Evolutionary conservation across 441 rosid genomes (phyloP), one percentile per base, ranked within the genome.

Genomic region (Adansonia madagascariensis): DNA sequence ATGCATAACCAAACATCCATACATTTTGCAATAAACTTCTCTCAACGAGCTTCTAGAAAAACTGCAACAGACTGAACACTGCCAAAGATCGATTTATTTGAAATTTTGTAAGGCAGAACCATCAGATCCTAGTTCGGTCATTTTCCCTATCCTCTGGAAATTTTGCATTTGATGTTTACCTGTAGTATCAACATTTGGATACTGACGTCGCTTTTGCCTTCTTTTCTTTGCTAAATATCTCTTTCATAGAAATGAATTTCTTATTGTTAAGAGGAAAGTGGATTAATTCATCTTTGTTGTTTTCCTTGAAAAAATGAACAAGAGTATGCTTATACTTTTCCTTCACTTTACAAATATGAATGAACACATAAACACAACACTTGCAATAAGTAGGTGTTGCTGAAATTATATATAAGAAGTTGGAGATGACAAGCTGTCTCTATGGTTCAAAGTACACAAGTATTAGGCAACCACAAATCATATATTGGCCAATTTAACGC

Each of bases 331-430:
- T 60, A 3, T 49, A 70, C 46, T 50, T 70, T 50, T 12, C 11
- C 18, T 31, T 62, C 44, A 15, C 74, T n/a, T 57, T 61, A 11
- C 12, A 61, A 61, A 52, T 12, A 53, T 31, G 60, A 50, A 8
- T 22, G 24, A 18, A 56, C 35, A 56, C 10, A 20, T 46, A 9
- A 8, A 52, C 12, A 17, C 50, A 43, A 50, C 3, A 35, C 56
- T 63, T 50, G 55, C 41, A 61, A 27, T 61, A 31, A 39, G 0
- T n/a, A 12, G 43, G 39, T 5, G 65, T 61, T 61, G 65, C 43
- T 47, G 9, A 69, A 57, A 73, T 82, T 77, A 71, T 75, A 79
- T 64, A 80, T 76, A 59, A 12, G 74, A 55, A 20, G 18, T 20
- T 24, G 52, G 9, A 20, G 18, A n/a, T 24, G 52, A 8, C 65